phyloP scores from a whole-genome alignment of 2,329 filamentous ascomycete species.

The Cordyceps militaris region DNA sequence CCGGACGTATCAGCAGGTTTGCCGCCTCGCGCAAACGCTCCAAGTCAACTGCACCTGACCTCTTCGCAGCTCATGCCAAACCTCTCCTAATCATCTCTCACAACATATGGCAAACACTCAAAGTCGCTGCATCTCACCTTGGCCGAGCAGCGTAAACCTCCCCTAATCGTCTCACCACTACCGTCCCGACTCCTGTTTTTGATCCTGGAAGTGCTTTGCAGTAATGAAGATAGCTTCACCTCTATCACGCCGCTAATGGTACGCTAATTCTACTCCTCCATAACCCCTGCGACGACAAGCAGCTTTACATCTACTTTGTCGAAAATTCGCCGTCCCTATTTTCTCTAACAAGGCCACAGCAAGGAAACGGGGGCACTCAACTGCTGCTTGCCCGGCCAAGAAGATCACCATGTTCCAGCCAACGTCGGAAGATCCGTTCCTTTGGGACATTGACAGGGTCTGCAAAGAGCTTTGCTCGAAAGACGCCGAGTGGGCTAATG shows the following conservation, averaged over 20 bases:
- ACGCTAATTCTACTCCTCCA: background rate
- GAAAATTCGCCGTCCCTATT: background rate
- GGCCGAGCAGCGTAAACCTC: background rate
- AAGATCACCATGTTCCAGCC: constrained; percentile 19
- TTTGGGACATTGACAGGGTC: constrained; percentile 64
- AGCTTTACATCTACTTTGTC: no score
- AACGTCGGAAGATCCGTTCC: constrained; percentile 55
- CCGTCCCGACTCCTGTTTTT: no score
- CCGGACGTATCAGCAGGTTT: no score
- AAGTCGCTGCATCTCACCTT: background rate
- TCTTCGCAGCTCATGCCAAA: no score
- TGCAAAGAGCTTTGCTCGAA: constrained; percentile 56
- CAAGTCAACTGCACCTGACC: no score
- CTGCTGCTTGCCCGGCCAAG: background rate
- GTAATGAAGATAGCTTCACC: background rate
- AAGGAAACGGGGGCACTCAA: background rate
- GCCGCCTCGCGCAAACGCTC: no score
- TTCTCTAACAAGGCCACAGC: background rate
- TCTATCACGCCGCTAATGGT: no score
- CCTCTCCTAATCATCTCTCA: background rate
- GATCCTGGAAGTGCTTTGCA: background rate
- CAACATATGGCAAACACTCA: background rate
- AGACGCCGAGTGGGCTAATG: constrained; percentile 41
- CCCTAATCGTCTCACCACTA: no score
- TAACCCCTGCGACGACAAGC: background rate